These are phyloP conservation scores for Aphanomyces invadans DNA, from an alignment of 352 stramenopile species.

Conservation along the genomic window DNA sequence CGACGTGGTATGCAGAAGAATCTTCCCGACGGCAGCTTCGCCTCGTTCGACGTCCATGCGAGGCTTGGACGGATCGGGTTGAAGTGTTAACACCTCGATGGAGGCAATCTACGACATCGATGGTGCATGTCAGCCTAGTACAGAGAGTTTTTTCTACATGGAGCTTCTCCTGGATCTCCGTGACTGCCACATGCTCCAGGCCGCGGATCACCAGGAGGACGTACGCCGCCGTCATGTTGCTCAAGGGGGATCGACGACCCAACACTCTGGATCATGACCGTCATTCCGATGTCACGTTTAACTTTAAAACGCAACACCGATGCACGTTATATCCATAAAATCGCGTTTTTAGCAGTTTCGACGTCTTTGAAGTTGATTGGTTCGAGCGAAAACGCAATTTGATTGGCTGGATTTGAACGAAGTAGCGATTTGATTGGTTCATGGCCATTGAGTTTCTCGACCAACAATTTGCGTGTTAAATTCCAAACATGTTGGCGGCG, in stretches of 20 bases:
- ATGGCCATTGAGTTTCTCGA: not conserved
- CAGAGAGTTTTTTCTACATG: slow-evolving; percentile 28
- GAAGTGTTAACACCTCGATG: slow-evolving; percentile 55
- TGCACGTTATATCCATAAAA: not conserved
- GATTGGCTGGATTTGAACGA: not conserved
- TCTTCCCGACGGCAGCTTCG: slow-evolving; percentile 54
- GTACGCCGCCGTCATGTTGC: slow-evolving; percentile 30
- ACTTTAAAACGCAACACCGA: not conserved
- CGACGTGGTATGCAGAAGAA: slow-evolving; percentile 55
- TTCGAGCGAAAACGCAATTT: not conserved
- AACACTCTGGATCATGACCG: not conserved
- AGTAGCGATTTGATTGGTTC: not conserved
- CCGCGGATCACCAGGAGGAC: slow-evolving; percentile 70
- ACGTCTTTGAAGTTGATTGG: slow-evolving; percentile 12
- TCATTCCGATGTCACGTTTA: not conserved
- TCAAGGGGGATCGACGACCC: not conserved
- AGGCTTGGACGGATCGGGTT: slow-evolving; percentile 41
- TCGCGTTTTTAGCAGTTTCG: not conserved
- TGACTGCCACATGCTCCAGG: slow-evolving; percentile 54
- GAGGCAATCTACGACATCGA: slow-evolving; percentile 39
- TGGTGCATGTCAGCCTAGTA: slow-evolving; percentile 1
- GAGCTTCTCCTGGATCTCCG: slow-evolving; percentile 63
- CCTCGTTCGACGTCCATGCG: slow-evolving; percentile 67
- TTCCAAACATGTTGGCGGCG: not conserved
- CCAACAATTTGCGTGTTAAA: not conserved